These are phyloP conservation scores for Aegilops bicornis DNA, from an alignment of 176 grass and related monocot genomes.

Conservation along the genomic window DNA sequence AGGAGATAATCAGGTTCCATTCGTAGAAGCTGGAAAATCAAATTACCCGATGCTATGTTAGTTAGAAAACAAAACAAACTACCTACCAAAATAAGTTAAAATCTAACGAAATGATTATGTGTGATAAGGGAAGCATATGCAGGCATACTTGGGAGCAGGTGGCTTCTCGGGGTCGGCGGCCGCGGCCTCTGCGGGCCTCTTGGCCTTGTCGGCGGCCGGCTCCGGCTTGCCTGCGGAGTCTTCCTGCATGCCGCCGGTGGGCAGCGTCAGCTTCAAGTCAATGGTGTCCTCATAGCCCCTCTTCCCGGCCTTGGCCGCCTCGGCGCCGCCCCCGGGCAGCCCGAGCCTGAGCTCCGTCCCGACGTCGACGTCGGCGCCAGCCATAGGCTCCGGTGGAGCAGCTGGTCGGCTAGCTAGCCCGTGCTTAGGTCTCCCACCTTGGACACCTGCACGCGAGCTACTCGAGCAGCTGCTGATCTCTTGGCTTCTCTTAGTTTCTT, in stretches of 20 bases:
- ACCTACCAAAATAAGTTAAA: background rate
- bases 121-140: too few relatives aligned
- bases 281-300: conserved; percentile 83
- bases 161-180: conserved; percentile 70
- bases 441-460: conserved; percentile 8
- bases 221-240: conserved; percentile 37
- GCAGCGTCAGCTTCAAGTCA: conserved; percentile 82
- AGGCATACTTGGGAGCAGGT: conserved; percentile 69
- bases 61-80: background rate
- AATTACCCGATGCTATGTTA: too few relatives aligned
- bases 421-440: background rate
- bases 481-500: background rate
- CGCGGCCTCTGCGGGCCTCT: conserved; percentile 43
- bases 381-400: conserved; percentile 51
- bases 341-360: conserved; percentile 95
- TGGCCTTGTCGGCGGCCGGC: conserved; percentile 44
- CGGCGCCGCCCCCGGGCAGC: conserved; percentile 73
- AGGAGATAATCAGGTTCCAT: background rate
- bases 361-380: conserved; percentile 61
- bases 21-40: background rate
- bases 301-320: conserved; percentile 63
- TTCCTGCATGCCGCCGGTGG: conserved; percentile 61
- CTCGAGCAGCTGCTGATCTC: background rate
- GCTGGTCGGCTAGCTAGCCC: conserved; percentile 28
- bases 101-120: background rate